These are phyloP conservation scores for Crithidia fasciculata DNA, from an alignment of 208 protist species.

Conservation along the genomic window DNA sequence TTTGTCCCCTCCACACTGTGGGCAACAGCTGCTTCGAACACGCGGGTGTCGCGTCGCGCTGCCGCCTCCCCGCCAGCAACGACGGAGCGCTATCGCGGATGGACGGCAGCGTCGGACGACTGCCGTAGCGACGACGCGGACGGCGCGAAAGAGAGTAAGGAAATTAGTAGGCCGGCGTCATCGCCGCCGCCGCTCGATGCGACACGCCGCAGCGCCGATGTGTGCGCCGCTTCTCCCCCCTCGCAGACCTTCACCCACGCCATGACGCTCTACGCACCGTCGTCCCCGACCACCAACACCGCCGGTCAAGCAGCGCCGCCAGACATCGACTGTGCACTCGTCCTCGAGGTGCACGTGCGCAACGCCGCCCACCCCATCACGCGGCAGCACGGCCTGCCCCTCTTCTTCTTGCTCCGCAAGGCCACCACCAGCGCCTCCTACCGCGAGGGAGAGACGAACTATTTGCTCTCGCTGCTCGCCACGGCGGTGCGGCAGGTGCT, in stretches of 20 bases:
- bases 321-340: slow-evolving; percentile 19
- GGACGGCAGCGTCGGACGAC: too few species aligned
- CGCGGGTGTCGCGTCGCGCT: neutral
- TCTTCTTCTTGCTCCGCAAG: slow-evolving; percentile 76
- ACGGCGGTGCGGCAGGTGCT: slow-evolving; percentile 70
- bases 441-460: slow-evolving; percentile 57
- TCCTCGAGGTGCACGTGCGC: slow-evolving; percentile 73
- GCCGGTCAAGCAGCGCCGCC: neutral
- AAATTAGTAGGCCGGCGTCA: neutral
- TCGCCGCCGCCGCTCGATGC: too few species aligned
- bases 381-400: slow-evolving; percentile 60
- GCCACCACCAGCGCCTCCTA: slow-evolving; percentile 36
- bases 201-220: too few species aligned
- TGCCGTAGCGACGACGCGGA: neutral
- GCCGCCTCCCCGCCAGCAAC: neutral
- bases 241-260: slow-evolving; percentile 24
- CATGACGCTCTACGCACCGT: slow-evolving; percentile 27
- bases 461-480: slow-evolving; percentile 75
- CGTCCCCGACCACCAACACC: neutral
- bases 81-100: too few species aligned
- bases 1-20: slow-evolving; percentile 13
- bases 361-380: slow-evolving; percentile 57
- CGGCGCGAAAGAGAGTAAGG: neutral
- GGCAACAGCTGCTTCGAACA: too few species aligned
- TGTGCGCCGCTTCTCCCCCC: neutral